Conservation (phyloP, 345 rosid species). For the Raphanus raphanistrum region DNA sequence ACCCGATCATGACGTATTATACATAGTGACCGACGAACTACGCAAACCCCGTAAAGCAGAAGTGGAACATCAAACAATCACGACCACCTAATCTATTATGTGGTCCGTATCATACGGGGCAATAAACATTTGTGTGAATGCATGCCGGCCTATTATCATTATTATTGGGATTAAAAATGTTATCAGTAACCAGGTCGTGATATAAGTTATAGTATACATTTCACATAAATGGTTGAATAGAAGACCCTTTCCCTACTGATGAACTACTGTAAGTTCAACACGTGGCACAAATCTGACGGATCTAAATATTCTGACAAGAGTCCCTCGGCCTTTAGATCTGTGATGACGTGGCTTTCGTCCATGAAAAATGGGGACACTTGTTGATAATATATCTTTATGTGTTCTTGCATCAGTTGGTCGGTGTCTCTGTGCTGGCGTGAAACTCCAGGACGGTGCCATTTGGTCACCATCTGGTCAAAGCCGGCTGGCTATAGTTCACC, state of each 20-base stretch:
- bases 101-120: constrained; percentile 27
- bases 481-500: constrained; percentile 1
- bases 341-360: constrained; percentile 22
- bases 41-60: constrained; percentile 14
- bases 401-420: constrained; percentile 29
- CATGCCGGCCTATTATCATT: constrained; percentile 7
- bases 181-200: constrained; percentile 10
- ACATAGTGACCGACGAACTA: constrained; percentile 25
- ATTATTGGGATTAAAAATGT: neutral
- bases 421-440: constrained; percentile 17
- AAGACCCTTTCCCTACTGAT: neutral
- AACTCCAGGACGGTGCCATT: constrained; percentile 14
- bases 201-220: neutral
- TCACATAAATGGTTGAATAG: neutral
- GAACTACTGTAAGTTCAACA: neutral
- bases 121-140: constrained; percentile 2
- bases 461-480: constrained; percentile 22
- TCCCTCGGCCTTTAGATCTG: neutral
- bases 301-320: constrained; percentile 15
- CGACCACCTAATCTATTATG: constrained; percentile 29
- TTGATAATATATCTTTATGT: neutral
- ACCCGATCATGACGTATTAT: constrained; percentile 25
- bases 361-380: constrained; percentile 29
- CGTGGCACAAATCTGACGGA: constrained; percentile 18
- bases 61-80: constrained; percentile 33